Evolutionary conservation across 2,329 filamentous ascomycete species (phyloP), one percentile per base, ranked within the genome.

Genomic region (Volutella citrinella): DNA sequence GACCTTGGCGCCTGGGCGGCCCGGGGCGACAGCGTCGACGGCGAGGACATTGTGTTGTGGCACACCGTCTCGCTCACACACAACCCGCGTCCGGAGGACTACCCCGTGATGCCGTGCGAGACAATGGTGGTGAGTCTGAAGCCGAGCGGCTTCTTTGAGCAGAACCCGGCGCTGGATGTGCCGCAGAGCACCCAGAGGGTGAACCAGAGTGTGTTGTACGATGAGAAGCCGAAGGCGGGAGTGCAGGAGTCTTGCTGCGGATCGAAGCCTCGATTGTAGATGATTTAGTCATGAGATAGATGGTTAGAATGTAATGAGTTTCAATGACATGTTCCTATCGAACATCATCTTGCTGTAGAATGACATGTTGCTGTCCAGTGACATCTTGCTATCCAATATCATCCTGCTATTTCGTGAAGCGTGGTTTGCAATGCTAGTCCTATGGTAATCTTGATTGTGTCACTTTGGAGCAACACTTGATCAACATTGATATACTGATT

Each of bases 101-200:
- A 32, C 16, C 37, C 37, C 3, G 29, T 40, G 20, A 40, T 40
- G 37, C 37, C 37, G 6, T 36, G 29, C 10, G 37, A 40, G 29
- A 40, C 25, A 3, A 34, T 40, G 28, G 16, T 23, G 19, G 33
- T 40, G 9, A 32, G 34, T 18, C 21, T 40, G 17, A 36, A 36
- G 25, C 37, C 37, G 4, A 32, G 32, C 6, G 33, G 37, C 3
- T 40, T 40, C 20, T 40, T 40, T 21, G 33, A 36, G 12, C 29
- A 36, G 13, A 40, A 40, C 29, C 37, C 37, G 19, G 26, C 26
- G 30, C 18, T 37, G 19, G 34, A 37, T 20, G 34, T 37, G 10
- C 39, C 39, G 9, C 38, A 37, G 24, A 37, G 34, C 11, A 37
- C 38, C 12, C 38, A 41, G 14, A 22, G 16, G 14, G 19, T 22